Base-by-base conservation (phyloP, 768 basidiomycete genomes). In the Mycena kentingensis region DNA sequence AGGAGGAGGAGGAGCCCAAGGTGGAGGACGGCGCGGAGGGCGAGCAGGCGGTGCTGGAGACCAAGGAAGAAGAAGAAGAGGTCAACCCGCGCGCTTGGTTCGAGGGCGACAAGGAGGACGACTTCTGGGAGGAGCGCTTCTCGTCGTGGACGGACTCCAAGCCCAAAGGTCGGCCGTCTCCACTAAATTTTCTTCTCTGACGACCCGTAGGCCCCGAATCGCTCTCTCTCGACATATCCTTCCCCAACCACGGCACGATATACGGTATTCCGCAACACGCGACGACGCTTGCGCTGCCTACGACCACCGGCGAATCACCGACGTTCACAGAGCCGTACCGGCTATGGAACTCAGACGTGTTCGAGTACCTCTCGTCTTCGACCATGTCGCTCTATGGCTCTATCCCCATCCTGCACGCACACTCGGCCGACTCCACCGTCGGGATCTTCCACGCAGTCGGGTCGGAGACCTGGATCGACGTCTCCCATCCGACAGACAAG, bases 241-340 rank as follows among this genome's bases (percentile, higher is more conserved):
- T 98, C 80, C 96, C 96, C 0, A 87, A 84, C 52, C 93, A 94
- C 52, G 85, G 84, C 26, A 88, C 91, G 42, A 86, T 98, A 51
- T 99, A 93, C 61, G 97, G 97, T 51, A 95, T 99, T 36, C 95
- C 97, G 12, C 92, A 99, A 69, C 97, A 94, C 59, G 96, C 97
- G 13, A 92, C 95, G 3, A 82, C 84, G 21, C 78, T 99, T 35
- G 88, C 89, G 22, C 82, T 99, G 5, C 95, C 94, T 10, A 82
- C 88, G 4, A 99, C 97, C 2, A 81, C 84, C 1, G 92, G 94
- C 56, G 84, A 90, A 21, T 74, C 82, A 32, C 76, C 89, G 3
- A 75, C 78, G 45, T 98, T 87, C 72, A 78, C 80, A 2, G 97
- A 98, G 27, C 97, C 97, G 0, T 98, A 95, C 73, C 84, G 97